These are phyloP conservation scores for Globisporangium megalacanthum DNA, from an alignment of 352 stramenopile genomes.

Conservation along the genomic window DNA sequence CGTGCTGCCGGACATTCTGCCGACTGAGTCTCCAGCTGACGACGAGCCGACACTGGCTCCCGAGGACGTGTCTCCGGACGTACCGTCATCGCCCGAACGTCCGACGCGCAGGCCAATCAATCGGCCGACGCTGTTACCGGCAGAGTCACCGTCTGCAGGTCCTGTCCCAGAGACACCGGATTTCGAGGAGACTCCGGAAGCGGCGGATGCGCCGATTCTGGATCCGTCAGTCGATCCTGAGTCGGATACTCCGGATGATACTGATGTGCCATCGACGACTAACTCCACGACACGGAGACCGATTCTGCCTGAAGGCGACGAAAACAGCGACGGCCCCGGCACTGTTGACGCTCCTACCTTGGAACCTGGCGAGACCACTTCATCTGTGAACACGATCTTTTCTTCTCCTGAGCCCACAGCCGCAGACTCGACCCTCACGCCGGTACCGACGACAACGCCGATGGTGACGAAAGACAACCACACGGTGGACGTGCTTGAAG, in stretches of 20 bases:
- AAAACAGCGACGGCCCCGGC: not conserved
- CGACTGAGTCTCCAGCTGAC: not conserved
- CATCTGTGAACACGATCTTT: not conserved
- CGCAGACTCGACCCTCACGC: not conserved
- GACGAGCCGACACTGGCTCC: not conserved
- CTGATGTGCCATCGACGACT: not conserved
- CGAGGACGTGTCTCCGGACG: not conserved
- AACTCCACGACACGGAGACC: not conserved
- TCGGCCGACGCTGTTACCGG: not conserved
- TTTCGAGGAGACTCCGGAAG: not conserved
- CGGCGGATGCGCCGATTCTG: not conserved
- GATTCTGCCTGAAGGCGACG: conserved; percentile 1
- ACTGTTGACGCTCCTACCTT: conserved; percentile 5
- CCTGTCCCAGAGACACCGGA: not conserved
- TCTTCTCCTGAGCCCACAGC: not conserved
- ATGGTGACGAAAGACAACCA: conserved; percentile 10
- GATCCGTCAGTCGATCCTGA: not conserved
- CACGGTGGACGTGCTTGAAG: conserved; percentile 3
- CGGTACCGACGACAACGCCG: not conserved
- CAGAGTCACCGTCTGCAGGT: not conserved
- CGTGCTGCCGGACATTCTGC: not conserved
- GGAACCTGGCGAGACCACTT: not conserved
- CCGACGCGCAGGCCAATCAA: not conserved
- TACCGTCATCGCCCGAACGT: not conserved
- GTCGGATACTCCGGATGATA: not conserved